A percentile compares a stretch with the other conserved stretches of the same genome.
Evolutionary conservation across 495 filamentous ascomycete genomes (phyloP).

Genomic region (Penicillium crystallinum): DNA sequence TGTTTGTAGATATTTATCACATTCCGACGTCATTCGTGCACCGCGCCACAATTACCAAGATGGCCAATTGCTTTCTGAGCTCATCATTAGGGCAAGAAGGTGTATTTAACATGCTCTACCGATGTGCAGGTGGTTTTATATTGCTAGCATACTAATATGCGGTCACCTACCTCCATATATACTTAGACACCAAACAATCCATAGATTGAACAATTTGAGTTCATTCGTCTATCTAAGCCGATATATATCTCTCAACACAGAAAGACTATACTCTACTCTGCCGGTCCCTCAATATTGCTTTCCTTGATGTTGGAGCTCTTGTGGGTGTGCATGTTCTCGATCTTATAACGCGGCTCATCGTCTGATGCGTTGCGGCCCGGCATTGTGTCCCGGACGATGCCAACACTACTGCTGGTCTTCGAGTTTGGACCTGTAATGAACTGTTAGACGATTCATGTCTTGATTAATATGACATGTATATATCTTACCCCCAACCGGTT

Average conservation of each 20-base stretch:
- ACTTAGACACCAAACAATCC: background rate
- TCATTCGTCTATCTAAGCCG: background rate
- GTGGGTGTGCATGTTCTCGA: constrained; percentile 32
- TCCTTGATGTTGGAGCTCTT: constrained; percentile 34
- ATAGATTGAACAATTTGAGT: background rate
- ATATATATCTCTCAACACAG: background rate
- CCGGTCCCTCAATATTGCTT: constrained; percentile 31
- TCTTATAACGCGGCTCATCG: constrained; percentile 28
- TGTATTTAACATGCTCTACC: background rate
- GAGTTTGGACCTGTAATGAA: constrained; percentile 22
- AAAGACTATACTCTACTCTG: constrained; percentile 11
- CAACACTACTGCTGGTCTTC: constrained; percentile 24
- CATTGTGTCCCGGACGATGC: constrained; percentile 23
- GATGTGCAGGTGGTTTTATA: background rate
- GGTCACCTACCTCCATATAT: background rate
- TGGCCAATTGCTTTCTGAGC: background rate
- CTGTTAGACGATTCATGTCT: background rate
- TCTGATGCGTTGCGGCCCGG: constrained; percentile 22
- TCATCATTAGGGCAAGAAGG: background rate
- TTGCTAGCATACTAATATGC: too few relatives aligned
- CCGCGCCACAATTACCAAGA: background rate
- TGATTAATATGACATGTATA: background rate
- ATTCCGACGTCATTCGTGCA: background rate
- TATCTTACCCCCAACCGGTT: constrained; percentile 29
- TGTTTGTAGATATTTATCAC: background rate